phyloP scores from a whole-genome alignment of 768 basidiomycete genomes.

The Serendipita vermifera region DNA sequence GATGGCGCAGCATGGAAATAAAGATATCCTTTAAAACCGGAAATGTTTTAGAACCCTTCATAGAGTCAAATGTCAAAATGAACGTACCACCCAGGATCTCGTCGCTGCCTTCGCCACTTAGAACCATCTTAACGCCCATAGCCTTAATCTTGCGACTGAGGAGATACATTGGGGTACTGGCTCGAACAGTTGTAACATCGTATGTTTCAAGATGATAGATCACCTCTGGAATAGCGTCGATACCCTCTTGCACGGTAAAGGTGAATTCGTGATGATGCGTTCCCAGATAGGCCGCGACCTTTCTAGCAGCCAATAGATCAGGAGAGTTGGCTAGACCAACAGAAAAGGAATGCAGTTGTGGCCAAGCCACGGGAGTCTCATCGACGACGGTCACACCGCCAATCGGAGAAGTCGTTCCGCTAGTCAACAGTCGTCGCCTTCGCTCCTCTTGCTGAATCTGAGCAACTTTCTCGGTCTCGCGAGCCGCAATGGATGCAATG shows the following conservation, averaged over 20 bases:
- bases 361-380: conserved; percentile 80
- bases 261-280: conserved; percentile 96
- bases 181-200: conserved; percentile 96
- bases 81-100: conserved; percentile 84
- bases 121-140: conserved; percentile 99
- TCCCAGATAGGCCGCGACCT: conserved; percentile 84
- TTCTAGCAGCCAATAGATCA: conserved; percentile 84
- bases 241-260: conserved; percentile 94
- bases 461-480: conserved; percentile 88
- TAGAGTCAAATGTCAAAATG: neutral
- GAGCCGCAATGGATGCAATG: conserved; percentile 86
- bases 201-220: conserved; percentile 98
- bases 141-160: conserved; percentile 98
- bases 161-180: conserved; percentile 97
- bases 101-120: conserved; percentile 94
- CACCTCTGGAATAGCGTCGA: conserved; percentile 94
- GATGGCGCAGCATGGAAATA: conserved; percentile 99
- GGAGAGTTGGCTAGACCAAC: conserved; percentile 92
- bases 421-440: conserved; percentile 27
- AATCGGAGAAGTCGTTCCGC: conserved; percentile 14
- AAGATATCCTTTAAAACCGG: conserved; percentile 59
- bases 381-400: conserved; percentile 9
- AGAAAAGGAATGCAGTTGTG: conserved; percentile 94
- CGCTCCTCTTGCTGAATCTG: conserved; percentile 63
- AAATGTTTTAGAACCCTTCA: neutral